Conservation (phyloP, 805 yeast species). For the Saccharomycopsis synnaedendra region DNA sequence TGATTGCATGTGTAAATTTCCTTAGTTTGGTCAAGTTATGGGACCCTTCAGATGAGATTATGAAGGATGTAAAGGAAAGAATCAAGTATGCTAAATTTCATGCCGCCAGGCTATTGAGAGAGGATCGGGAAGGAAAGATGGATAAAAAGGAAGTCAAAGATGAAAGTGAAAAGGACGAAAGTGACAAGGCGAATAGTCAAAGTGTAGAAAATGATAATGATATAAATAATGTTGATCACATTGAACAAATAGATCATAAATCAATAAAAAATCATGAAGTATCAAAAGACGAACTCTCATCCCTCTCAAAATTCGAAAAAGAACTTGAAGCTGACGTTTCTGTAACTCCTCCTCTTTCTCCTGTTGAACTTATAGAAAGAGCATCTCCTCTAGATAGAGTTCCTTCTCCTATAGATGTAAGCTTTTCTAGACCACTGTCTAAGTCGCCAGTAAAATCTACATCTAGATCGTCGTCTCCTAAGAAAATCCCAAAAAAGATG, state of each 20-base stretch:
- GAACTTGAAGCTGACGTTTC: neutral
- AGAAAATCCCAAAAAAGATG: neutral
- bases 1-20: conserved; percentile 45
- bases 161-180: conserved; percentile 26
- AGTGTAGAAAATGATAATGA: conserved; percentile 15
- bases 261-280: conserved; percentile 8
- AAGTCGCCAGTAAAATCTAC: neutral
- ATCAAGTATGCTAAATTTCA: conserved; percentile 54
- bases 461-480: neutral
- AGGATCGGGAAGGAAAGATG: conserved; percentile 28
- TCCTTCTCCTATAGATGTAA: too few species aligned
- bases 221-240: neutral
- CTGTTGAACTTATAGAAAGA: neutral
- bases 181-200: conserved; percentile 2
- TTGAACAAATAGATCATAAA: conserved; percentile 8
- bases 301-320: neutral
- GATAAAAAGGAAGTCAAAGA: conserved; percentile 37
- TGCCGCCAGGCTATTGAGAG: conserved; percentile 43
- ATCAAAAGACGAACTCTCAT: neutral
- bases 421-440: neutral
- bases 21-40: conserved; percentile 37
- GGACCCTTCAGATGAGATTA: conserved; percentile 21
- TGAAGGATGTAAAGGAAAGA: conserved; percentile 22
- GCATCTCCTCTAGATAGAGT: neutral
- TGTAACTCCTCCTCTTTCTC: neutral